Evolutionary conservation across 805 yeast species (phyloP).

Genomic region (Vanderwaltozyma tropicalis): DNA sequence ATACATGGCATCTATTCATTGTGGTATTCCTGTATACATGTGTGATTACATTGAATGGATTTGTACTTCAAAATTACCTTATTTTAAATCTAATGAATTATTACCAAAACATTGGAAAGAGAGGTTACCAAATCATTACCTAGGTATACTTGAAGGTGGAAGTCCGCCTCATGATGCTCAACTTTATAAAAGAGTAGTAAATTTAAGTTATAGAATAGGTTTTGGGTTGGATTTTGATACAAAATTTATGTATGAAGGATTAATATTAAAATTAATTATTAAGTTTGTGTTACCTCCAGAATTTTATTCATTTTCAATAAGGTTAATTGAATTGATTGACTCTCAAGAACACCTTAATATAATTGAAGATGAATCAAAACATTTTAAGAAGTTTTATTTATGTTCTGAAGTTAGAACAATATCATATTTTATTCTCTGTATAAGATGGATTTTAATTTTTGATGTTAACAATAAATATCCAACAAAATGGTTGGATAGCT

Average conservation of each 20-base stretch:
- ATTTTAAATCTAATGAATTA: constrained; percentile 30
- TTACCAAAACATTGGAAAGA: constrained; percentile 33
- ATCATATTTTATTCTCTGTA: constrained; percentile 15
- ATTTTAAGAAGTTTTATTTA: constrained; percentile 6
- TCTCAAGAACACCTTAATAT: constrained; percentile 6
- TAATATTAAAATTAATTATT: constrained; percentile 17
- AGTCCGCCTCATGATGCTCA: constrained; percentile 32
- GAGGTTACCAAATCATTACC: constrained; percentile 32
- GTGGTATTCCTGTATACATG: constrained; percentile 41
- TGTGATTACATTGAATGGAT: constrained; percentile 38
- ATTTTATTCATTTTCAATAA: constrained; percentile 12
- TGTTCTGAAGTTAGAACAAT: constrained; percentile 17
- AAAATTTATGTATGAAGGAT: constrained; percentile 9
- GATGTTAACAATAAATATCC: constrained; percentile 10
- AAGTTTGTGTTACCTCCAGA: constrained; percentile 18
- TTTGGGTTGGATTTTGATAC: constrained; percentile 8
- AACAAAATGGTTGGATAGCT: constrained; percentile 4
- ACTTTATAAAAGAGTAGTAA: constrained; percentile 25
- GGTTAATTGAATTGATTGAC: constrained; percentile 8
- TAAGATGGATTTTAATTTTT: constrained; percentile 13
- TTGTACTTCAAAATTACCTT: constrained; percentile 39
- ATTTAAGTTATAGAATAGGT: constrained; percentile 4
- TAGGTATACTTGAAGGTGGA: constrained; percentile 32
- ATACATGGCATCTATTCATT: constrained; percentile 40
- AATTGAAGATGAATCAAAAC: constrained; percentile 4